A percentile compares a stretch with the other conserved stretches of the same genome.
Evolutionary conservation across 2,329 filamentous ascomycete genomes (phyloP).

Genomic region (Penicillium sp.): DNA sequence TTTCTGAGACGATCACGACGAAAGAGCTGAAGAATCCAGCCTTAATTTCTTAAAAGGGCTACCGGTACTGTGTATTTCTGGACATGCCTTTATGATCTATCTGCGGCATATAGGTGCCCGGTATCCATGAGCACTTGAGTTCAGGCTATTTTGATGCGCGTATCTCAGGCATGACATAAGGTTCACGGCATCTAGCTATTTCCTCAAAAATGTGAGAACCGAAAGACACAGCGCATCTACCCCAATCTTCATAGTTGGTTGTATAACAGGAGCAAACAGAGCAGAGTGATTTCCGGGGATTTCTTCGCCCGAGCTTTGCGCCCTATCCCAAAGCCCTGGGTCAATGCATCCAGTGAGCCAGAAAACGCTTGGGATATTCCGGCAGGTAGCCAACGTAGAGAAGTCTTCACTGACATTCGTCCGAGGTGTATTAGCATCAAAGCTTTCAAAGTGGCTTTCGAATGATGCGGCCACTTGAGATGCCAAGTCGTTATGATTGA

Average conservation of each 20-base stretch:
- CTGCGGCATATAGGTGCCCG: too few relatives aligned
- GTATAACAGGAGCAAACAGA: conserved; percentile 58
- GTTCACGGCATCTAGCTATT: conserved; percentile 2
- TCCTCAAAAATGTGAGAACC: conserved; percentile 46
- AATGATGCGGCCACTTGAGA: conserved; percentile 48
- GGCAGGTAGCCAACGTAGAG: conserved; percentile 51
- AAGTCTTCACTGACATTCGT: conserved; percentile 57
- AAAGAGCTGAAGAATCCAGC: too few relatives aligned
- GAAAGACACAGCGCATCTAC: conserved; percentile 52
- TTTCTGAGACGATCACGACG: too few relatives aligned
- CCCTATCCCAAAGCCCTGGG: conserved; percentile 50
- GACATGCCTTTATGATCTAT: too few relatives aligned
- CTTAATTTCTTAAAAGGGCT: too few relatives aligned
- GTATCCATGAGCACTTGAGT: too few relatives aligned
- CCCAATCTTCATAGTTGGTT: conserved; percentile 56
- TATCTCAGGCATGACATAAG: too few relatives aligned
- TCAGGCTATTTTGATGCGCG: too few relatives aligned
- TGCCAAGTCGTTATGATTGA: conserved; percentile 52
- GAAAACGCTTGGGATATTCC: conserved; percentile 53
- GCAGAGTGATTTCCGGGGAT: conserved; percentile 61
- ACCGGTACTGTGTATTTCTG: too few relatives aligned
- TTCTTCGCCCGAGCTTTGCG: conserved; percentile 43
- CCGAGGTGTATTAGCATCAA: conserved; percentile 30
- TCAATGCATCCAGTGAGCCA: conserved; percentile 58
- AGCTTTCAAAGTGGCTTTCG: conserved; percentile 46